Evolutionary conservation across 192 early-diverging fungal genomes (phyloP).

Genomic region (Phlyctochytrium planicorne): DNA sequence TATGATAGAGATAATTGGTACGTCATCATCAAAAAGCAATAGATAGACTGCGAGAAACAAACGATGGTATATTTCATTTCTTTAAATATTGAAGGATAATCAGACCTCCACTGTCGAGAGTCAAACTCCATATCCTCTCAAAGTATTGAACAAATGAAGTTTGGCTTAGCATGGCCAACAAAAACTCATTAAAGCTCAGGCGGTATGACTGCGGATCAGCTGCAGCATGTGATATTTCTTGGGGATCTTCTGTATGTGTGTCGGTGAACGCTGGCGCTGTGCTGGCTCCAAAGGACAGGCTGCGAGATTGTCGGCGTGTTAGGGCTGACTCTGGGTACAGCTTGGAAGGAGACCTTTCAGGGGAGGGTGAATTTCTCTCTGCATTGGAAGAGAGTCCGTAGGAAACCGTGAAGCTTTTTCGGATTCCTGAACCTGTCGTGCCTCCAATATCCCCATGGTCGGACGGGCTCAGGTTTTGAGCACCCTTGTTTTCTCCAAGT

Average conservation of each 20-base stretch:
- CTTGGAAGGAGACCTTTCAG: too few relatives aligned
- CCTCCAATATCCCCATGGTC: background rate
- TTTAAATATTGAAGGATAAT: background rate
- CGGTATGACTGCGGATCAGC: constrained; percentile 22
- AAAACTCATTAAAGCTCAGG: constrained; percentile 59
- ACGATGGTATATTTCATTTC: background rate
- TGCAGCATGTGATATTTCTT: background rate
- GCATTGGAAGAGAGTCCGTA: background rate
- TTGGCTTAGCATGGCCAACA: constrained; percentile 56
- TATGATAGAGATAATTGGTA: constrained; percentile 98
- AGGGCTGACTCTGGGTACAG: background rate
- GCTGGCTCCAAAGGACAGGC: background rate
- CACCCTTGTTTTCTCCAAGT: constrained; percentile 48
- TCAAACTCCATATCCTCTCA: constrained; percentile 46
- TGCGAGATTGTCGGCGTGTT: background rate
- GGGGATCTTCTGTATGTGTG: too few relatives aligned
- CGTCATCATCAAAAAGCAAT: constrained; percentile 64
- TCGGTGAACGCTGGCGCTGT: background rate
- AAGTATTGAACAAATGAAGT: constrained; percentile 60
- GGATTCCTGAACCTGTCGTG: background rate
- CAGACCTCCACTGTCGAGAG: background rate
- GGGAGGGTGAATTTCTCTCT: background rate
- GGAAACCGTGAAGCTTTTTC: background rate
- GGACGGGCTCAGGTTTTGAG: background rate
- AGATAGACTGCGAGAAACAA: background rate